Conservation (phyloP, 129 eudicot genomes). For the Pulicaria dysenterica region DNA sequence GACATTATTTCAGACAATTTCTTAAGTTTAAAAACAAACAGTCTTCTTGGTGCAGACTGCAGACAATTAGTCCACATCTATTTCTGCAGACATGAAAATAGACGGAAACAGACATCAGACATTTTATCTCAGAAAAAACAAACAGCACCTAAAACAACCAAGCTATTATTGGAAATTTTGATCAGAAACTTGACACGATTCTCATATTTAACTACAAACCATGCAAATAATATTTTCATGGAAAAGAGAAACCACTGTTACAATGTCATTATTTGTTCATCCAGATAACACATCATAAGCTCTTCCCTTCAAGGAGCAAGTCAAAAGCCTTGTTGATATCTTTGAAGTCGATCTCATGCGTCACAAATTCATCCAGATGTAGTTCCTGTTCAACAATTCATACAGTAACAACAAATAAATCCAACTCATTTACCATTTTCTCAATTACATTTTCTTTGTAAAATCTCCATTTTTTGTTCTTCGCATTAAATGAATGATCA, state of each 20-base stretch:
- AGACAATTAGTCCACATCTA: no score
- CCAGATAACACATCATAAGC: slow-evolving; percentile 83
- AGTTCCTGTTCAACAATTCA: slow-evolving; percentile 1
- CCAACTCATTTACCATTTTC: background rate
- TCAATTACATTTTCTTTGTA: background rate
- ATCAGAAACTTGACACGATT: background rate
- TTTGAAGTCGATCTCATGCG: slow-evolving; percentile 70
- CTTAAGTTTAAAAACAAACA: no score
- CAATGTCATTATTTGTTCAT: slow-evolving; percentile 54
- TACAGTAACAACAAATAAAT: no score
- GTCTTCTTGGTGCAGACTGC: no score
- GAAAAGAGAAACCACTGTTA: background rate
- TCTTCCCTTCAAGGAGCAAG: slow-evolving; percentile 59
- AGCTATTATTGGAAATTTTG: background rate
- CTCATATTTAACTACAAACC: background rate
- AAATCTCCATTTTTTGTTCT: background rate
- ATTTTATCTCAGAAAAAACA: no score
- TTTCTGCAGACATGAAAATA: no score
- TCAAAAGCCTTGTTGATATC: slow-evolving; percentile 84
- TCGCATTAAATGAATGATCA: background rate
- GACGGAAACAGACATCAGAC: no score
- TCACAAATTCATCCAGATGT: slow-evolving; percentile 70
- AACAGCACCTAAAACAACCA: no score
- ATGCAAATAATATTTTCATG: background rate
- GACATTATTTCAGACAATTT: no score